Conservation (phyloP, 495 filamentous ascomycete genomes). For the Hypoxylon fuscum region DNA sequence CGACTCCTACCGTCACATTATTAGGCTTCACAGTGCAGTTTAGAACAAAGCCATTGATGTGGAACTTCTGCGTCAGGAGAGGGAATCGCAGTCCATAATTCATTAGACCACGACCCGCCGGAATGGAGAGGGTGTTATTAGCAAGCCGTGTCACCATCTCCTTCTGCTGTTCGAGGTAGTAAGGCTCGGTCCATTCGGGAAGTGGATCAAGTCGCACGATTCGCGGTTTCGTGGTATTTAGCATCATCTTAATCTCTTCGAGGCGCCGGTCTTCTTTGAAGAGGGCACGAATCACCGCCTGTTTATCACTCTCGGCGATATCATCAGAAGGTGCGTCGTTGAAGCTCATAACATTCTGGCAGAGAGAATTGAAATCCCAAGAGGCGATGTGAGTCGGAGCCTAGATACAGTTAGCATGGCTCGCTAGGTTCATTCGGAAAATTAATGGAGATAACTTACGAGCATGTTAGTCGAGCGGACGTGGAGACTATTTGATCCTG, state of each 20-base stretch:
- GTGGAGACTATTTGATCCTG: conserved; percentile 48
- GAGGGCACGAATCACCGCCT: conserved; percentile 80
- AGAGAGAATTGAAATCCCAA: conserved; percentile 76
- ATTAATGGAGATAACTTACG: conserved; percentile 27
- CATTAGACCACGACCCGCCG: conserved; percentile 82
- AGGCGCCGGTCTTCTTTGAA: conserved; percentile 92
- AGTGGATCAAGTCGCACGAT: conserved; percentile 79
- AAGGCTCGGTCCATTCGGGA: conserved; percentile 81
- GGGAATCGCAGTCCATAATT: conserved; percentile 85
- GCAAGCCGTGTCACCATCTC: conserved; percentile 84
- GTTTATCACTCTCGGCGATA: conserved; percentile 74
- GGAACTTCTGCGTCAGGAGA: conserved; percentile 87
- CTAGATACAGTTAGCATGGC: conserved; percentile 41
- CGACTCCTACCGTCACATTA: conserved; percentile 87
- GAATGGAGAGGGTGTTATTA: conserved; percentile 85
- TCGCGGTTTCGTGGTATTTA: conserved; percentile 80
- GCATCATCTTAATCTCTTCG: conserved; percentile 77
- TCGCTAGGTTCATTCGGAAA: background rate
- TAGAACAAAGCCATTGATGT: conserved; percentile 85
- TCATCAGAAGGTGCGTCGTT: conserved; percentile 53
- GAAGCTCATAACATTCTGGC: conserved; percentile 53
- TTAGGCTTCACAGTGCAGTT: conserved; percentile 89
- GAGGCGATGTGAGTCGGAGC: conserved; percentile 69
- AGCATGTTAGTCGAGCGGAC: conserved; percentile 48
- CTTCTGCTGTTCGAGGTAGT: conserved; percentile 93